Percentiles rank a stretch among this genome's conserved stretches.
Conservation (phyloP, 192 early-diverging fungal genomes). For the Coemansia asiatica region DNA sequence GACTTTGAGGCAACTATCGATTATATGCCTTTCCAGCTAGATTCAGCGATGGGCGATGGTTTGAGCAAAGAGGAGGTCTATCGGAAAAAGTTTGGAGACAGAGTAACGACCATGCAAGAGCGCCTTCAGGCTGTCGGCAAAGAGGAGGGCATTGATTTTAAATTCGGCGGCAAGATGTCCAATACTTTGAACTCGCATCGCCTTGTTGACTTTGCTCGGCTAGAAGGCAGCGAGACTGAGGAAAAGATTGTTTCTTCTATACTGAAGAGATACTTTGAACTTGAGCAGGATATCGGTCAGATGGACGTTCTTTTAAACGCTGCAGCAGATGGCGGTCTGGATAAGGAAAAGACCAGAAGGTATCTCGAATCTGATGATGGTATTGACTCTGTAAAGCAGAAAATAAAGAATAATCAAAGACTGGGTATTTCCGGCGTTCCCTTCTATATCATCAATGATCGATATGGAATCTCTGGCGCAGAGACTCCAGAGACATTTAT, state of each 20-base stretch:
- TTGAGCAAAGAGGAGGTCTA: constrained; percentile 61
- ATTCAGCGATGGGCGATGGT: constrained; percentile 53
- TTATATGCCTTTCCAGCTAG: constrained; percentile 74
- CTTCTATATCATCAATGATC: constrained; percentile 63
- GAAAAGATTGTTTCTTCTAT: constrained; percentile 62
- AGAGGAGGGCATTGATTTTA: constrained; percentile 67
- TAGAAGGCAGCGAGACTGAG: constrained; percentile 52
- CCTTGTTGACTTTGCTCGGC: constrained; percentile 60
- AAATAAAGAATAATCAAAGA: constrained; percentile 46
- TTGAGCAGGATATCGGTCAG: constrained; percentile 66
- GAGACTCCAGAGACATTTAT: constrained; percentile 65
- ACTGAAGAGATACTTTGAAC: constrained; percentile 72
- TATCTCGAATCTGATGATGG: constrained; percentile 63
- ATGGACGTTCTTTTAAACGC: constrained; percentile 57
- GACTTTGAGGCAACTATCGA: constrained; percentile 60
- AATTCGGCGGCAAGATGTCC: constrained; percentile 62
- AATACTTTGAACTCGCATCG: constrained; percentile 70
- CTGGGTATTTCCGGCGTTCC: constrained; percentile 70
- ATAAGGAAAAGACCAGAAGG: constrained; percentile 44
- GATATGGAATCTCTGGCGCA: constrained; percentile 66
- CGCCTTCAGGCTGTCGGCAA: constrained; percentile 59
- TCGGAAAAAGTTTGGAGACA: constrained; percentile 66
- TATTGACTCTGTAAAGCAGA: constrained; percentile 50
- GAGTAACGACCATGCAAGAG: constrained; percentile 56
- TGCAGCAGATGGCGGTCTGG: constrained; percentile 63